Base-by-base conservation (phyloP, 2,329 filamentous ascomycete species). In the Mollisia scopiformis region DNA sequence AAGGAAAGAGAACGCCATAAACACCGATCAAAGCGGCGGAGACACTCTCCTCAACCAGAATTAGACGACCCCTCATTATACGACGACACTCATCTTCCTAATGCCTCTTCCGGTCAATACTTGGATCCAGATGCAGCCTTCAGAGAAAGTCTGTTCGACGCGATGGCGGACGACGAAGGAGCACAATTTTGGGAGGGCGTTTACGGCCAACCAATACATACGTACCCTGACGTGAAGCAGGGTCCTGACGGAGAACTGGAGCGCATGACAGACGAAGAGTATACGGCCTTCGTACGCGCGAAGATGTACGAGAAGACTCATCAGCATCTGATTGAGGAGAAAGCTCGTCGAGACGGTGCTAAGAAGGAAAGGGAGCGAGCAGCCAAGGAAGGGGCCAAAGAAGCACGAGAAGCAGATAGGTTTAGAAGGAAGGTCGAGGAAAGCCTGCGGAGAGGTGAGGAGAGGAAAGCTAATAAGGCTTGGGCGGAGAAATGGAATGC, bases 231-330 rank as follows among this genome's bases (percentile, higher is more conserved):
- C 53, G 72, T 76, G 8, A 79, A 77, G 61, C 75, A 78, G 46
- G 71, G 72, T 1, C 68, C 75, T 65, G 71, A 80, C 72, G 84
- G 84, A 64, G 75, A 87, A 71, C 80, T 97, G 13, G 92, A 97
- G 75, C 83, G 82, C 65, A 98, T 98, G 94, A 88, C 82, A 8
- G 95, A 98, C 68, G 93, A 98, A 28, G 91, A 97, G 74, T 99
- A 98, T 74, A 90, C 92, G 0, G 81, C 87, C 2, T 90, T 93
- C 74, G 94, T 99, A 39, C 87, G 94, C 19, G 84, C 84, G 55
- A 88, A 88, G 76, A 98, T 99, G 95, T 99, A 93, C 89, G 93
- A 97, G 80, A 93, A 92, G 78, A 96, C 91, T 56, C 88, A 97
- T 72, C 89, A 94, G 66, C 91, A 94, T 23, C 78, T 96, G 55